phyloP scores from a whole-genome alignment of 495 filamentous ascomycete species.

The Rostrohypoxylon terebratum region DNA sequence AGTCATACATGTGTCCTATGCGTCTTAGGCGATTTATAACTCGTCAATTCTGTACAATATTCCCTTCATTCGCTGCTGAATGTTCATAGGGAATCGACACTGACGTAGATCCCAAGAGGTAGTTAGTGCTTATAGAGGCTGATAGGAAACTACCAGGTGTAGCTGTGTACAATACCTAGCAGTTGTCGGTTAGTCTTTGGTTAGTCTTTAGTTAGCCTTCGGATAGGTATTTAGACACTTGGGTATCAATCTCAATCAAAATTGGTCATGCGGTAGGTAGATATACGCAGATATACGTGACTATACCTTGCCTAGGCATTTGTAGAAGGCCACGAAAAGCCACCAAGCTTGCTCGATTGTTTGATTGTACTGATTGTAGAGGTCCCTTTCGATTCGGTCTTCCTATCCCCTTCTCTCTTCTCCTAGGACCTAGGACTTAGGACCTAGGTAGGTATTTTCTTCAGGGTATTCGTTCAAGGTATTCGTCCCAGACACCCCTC shows the following conservation, averaged over 20 bases:
- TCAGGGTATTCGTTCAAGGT: neutral
- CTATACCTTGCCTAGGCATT: neutral
- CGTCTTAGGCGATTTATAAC: constrained; percentile 12
- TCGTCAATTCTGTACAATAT: constrained; percentile 8
- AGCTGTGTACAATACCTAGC: neutral
- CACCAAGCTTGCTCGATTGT: constrained; percentile 16
- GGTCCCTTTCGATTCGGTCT: constrained; percentile 8
- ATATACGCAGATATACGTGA: neutral
- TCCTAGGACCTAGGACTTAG: too few relatives aligned
- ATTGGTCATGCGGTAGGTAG: constrained; percentile 13
- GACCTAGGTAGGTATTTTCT: too few relatives aligned
- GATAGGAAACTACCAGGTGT: neutral
- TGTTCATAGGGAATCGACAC: neutral
- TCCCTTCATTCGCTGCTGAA: constrained; percentile 7
- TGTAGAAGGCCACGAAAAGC: constrained; percentile 13
- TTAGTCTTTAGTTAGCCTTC: neutral
- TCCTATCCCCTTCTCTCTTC: constrained; percentile 11
- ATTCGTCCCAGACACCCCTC: constrained; percentile 44
- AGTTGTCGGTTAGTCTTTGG: neutral
- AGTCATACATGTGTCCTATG: constrained; percentile 34
- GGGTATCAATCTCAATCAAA: constrained; percentile 23
- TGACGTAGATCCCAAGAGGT: constrained; percentile 2
- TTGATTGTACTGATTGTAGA: constrained; percentile 23
- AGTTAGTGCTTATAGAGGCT: neutral
- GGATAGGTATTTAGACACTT: constrained; percentile 14